Evolutionary conservation across 164 flowering plant genomes (phyloP).

Genomic region (Warburgia ugandensis): DNA sequence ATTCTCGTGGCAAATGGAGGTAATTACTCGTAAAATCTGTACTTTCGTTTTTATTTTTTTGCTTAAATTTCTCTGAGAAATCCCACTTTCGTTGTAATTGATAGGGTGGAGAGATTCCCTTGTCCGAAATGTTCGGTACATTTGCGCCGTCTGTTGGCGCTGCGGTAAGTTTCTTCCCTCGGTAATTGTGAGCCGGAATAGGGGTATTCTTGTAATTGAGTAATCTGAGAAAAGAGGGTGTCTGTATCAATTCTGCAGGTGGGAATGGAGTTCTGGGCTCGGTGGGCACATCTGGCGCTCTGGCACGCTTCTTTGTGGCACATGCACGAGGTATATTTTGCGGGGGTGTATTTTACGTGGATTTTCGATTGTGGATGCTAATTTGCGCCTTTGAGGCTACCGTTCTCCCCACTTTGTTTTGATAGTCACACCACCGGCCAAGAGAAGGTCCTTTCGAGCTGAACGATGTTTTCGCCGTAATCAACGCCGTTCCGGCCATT

Average conservation of each 20-base stretch:
- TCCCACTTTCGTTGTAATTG: neutral
- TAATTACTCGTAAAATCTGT: slow-evolving; percentile 7
- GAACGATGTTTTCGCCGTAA: slow-evolving; percentile 78
- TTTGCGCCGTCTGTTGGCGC: slow-evolving; percentile 86
- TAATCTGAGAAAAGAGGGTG: neutral
- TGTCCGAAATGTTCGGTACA: slow-evolving; percentile 78
- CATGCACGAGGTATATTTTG: slow-evolving; percentile 66
- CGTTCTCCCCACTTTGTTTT: neutral
- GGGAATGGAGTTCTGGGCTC: slow-evolving; percentile 97
- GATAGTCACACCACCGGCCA: slow-evolving; percentile 77
- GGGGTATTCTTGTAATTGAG: slow-evolving; percentile 3
- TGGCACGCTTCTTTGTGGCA: slow-evolving; percentile 98
- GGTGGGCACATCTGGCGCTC: slow-evolving; percentile 91
- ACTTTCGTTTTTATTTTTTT: neutral
- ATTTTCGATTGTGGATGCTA: neutral
- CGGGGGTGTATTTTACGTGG: neutral
- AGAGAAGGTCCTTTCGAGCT: slow-evolving; percentile 90
- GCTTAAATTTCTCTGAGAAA: neutral
- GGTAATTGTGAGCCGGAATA: neutral
- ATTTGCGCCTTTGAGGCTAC: neutral
- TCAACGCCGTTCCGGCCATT: slow-evolving; percentile 77
- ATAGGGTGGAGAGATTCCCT: slow-evolving; percentile 71
- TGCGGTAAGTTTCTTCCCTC: slow-evolving; percentile 49
- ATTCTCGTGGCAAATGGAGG: slow-evolving; percentile 92
- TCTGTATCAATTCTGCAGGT: slow-evolving; percentile 38